Evolutionary conservation across 1,139 yeast genomes (phyloP), one percentile per base, ranked within the genome.

Genomic region (Hyphopichia buzzinii): DNA sequence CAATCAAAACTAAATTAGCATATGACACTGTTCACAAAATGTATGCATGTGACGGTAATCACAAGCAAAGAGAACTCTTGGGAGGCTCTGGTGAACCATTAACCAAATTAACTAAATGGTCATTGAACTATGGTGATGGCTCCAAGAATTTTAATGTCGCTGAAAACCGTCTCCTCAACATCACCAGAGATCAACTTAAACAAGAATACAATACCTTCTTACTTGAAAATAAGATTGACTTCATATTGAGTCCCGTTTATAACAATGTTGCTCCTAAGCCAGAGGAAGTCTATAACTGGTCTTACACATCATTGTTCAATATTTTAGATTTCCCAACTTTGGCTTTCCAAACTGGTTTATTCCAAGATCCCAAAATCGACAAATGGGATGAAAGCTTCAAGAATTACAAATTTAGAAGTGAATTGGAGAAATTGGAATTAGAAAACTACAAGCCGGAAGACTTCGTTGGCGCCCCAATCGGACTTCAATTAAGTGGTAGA

Each of bases 201-300:
- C 72, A 72, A 44, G 74, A 74, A 37, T 79, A 81, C 54, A 63
- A 71, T 37, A 68, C 72, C 32, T 74, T 61, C 51, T 65, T 81
- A 52, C 64, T 74, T 40, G 58, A 72, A 13, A 70, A 80, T 46
- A 74, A 77, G 31, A 74, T 84, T 34, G 94, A 85, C 51, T 78
- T 81, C 49, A 70, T 85, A 39, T 61, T 86, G 34, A 69, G 82
- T 36, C 94, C 95, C 32, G 71, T 80, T 4, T 81, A 81, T 53
- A 77, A 76, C 40, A 84, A 84, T 41, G 84, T 81, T 36, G 89
- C 94, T 4, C 88, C 90, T 15, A 74, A 72, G 35, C 78, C 81
- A 13, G 81, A 77, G 32, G 73, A 76, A 36, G 74, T 84, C 10
- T 76, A 74, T 53, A 81, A 82, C 59, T 84, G 94, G 92, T 82